Evolutionary conservation across 495 filamentous ascomycete genomes (phyloP).

Genomic region (Neurospora sp.): DNA sequence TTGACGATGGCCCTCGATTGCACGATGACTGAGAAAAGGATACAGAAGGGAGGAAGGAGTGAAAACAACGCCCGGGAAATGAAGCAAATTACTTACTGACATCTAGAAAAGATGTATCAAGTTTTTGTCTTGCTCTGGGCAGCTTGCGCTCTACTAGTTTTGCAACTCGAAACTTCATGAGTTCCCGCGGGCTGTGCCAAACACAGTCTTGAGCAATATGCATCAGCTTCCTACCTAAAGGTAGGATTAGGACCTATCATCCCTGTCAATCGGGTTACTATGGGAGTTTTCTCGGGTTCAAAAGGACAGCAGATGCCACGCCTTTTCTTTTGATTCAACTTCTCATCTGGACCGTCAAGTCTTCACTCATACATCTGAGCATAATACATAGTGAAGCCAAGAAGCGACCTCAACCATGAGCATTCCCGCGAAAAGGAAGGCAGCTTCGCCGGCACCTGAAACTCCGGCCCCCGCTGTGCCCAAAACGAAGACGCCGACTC

Average conservation of each 20-base stretch:
- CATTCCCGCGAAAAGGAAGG: not conserved
- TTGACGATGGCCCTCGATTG: too few relatives aligned
- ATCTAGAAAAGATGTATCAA: too few relatives aligned
- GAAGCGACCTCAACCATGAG: not conserved
- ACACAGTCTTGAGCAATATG: not conserved
- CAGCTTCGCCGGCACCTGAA: not conserved
- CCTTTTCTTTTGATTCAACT: not conserved
- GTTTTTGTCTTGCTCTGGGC: too few relatives aligned
- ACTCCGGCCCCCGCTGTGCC: not conserved
- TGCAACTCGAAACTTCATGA: too few relatives aligned
- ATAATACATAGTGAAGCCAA: not conserved
- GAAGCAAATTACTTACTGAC: too few relatives aligned
- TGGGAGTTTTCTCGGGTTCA: not conserved
- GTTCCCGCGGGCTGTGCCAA: too few relatives aligned
- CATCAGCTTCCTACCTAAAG: not conserved
- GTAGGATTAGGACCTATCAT: not conserved
- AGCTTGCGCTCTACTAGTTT: not conserved
- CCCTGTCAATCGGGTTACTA: not conserved
- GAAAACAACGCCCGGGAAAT: too few relatives aligned
- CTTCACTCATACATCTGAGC: not conserved
- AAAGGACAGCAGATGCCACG: not conserved
- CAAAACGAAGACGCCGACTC: not conserved
- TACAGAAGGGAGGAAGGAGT: too few relatives aligned
- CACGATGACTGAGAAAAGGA: too few relatives aligned
- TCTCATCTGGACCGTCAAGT: not conserved